Percentiles rank a stretch among this genome's conserved stretches.
phyloP scores from a whole-genome alignment of 2,329 filamentous ascomycete genomes.

The Nemania abortiva region DNA sequence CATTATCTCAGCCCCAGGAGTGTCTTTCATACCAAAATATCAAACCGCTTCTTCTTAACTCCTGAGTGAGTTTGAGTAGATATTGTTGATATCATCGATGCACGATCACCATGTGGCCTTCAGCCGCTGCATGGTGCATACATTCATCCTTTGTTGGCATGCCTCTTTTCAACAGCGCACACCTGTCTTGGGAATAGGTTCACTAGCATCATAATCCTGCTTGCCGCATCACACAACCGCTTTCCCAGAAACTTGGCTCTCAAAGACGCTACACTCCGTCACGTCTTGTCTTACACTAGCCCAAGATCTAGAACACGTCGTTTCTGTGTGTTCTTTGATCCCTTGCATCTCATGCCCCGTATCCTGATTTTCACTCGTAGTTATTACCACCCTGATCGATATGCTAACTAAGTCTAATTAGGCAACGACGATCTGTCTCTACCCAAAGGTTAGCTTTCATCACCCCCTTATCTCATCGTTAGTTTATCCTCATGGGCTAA shows the following conservation, averaged over 20 bases:
- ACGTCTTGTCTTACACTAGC: slow-evolving; percentile 32
- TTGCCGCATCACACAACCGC: not conserved
- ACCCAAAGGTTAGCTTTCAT: slow-evolving; percentile 66
- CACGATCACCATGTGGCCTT: not conserved
- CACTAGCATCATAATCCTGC: no score
- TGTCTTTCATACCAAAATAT: not conserved
- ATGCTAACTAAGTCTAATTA: slow-evolving; percentile 48
- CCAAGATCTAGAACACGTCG: slow-evolving; percentile 27
- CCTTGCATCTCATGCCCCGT: slow-evolving; percentile 18
- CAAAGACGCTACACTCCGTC: not conserved
- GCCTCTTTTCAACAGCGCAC: not conserved
- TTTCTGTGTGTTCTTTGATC: slow-evolving; percentile 24
- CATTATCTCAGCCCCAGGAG: not conserved
- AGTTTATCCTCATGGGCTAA: slow-evolving; percentile 45
- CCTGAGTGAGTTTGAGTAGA: no score
- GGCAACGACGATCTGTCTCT: slow-evolving; percentile 73
- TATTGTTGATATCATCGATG: not conserved
- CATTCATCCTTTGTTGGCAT: slow-evolving; percentile 5
- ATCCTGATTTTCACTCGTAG: not conserved
- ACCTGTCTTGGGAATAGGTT: no score
- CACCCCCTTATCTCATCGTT: not conserved
- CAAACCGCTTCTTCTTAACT: not conserved
- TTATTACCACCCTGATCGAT: not conserved
- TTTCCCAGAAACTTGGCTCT: slow-evolving; percentile 7
- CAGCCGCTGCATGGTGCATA: not conserved